Evolutionary conservation across 306 rosid genomes (phyloP), one percentile per base, ranked within the genome.

Genomic region (Rubus parviflorus): DNA sequence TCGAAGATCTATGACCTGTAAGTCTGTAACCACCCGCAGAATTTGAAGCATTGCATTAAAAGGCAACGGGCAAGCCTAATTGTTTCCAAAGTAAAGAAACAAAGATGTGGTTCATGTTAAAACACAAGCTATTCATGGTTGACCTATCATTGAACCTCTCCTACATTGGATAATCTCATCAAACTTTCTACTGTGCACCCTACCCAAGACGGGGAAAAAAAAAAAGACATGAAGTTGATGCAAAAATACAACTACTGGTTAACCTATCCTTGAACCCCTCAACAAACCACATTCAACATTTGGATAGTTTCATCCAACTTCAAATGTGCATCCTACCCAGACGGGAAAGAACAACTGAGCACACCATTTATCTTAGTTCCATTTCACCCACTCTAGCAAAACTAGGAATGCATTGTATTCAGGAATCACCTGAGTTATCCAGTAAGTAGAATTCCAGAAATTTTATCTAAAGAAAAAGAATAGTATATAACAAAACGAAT

Each of bases 311-410:
- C 64, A 4, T 58, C 35, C 22, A 57, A 57, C 8, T 57, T 57
- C 63, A 4, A 38, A 6, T 58, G 15, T 58, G 37, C 38, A 22
- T 22, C 64, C 22, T 58, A 58, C 38, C 22, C 35, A 58, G 64
- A 58, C 2, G 4, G 14, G 64, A 58, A 41, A n/a, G 35, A n/a
- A 42, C 7, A 19, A 66, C 53, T 1, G 15, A 20, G 11, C 14
- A 2, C 15, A 67, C 11, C 38, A n/a, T 68, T 68, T 62, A 62
- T 62, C 68, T 62, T 62, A 62, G 42, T 62, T 62, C 68, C 42
- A 62, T 62, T 37, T 5, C 37, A 68, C n/a, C n/a, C 22, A 22
- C 53, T 43, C 51, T 13, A 42, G 72, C 37, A 68, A 56, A 17
- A 43, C 37, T 43, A 20, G 48, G 38, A 68, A 20, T 20, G 72